These are phyloP conservation scores for Neurospora tetraspora DNA, from an alignment of 495 filamentous ascomycete genomes.

Conservation along the genomic window DNA sequence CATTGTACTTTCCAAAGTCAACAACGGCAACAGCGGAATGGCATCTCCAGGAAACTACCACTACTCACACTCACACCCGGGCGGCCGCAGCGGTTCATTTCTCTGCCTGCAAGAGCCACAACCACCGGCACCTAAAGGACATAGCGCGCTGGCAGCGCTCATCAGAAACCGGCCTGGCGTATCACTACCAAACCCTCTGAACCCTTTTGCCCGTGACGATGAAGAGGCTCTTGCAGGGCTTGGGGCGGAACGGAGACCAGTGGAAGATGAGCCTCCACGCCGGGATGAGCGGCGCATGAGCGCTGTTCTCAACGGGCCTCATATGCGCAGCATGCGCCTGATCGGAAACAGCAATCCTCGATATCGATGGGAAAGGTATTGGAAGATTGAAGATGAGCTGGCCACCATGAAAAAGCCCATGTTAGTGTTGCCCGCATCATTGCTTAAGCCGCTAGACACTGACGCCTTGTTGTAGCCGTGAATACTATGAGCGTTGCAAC, in stretches of 20 bases:
- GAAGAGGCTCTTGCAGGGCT: conserved; percentile 8
- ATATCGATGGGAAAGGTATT: conserved; percentile 67
- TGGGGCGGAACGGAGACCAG: conserved; percentile 4
- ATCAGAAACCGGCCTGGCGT: conserved; percentile 25
- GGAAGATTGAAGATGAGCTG: conserved; percentile 58
- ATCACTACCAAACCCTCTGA: not conserved
- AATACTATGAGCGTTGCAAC: conserved; percentile 82
- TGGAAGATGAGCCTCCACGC: conserved; percentile 27
- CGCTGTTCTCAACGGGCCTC: conserved; percentile 50
- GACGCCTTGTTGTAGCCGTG: conserved; percentile 33
- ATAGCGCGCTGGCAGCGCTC: conserved; percentile 25
- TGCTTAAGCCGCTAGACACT: not conserved
- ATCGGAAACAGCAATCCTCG: conserved; percentile 69
- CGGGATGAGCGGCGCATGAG: conserved; percentile 41
- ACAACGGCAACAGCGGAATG: not conserved
- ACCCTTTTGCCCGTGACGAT: conserved; percentile 12
- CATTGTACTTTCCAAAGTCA: not conserved
- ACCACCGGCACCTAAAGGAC: conserved; percentile 18
- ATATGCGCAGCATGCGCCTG: conserved; percentile 67
- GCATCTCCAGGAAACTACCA: not conserved
- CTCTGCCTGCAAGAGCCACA: conserved; percentile 29
- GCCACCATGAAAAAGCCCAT: conserved; percentile 53
- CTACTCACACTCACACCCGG: not conserved
- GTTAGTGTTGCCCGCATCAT: conserved; percentile 22
- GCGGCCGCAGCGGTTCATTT: conserved; percentile 21